Evolutionary conservation across 495 filamentous ascomycete species (phyloP).

Genomic region (Platismatia glauca): DNA sequence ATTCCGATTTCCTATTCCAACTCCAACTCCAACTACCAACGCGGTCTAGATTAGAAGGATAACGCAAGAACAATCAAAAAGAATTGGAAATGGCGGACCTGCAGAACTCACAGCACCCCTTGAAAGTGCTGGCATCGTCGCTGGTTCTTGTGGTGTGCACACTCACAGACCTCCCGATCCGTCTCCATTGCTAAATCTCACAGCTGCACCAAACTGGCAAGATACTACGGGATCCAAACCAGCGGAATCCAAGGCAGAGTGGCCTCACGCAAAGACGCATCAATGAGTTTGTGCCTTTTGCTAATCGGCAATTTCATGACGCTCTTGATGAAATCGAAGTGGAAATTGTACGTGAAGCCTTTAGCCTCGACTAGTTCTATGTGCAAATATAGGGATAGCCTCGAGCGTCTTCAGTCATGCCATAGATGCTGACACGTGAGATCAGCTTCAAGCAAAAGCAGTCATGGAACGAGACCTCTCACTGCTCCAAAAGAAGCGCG

Average conservation of each 20-base stretch:
- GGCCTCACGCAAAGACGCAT: slow-evolving; percentile 29
- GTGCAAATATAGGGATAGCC: not conserved
- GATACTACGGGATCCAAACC: slow-evolving; percentile 31
- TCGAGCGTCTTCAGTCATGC: not conserved
- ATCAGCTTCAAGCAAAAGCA: slow-evolving; percentile 24
- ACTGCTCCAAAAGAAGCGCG: slow-evolving; percentile 19
- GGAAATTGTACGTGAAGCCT: slow-evolving; percentile 40
- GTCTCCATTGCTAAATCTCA: not conserved
- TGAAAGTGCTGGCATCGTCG: slow-evolving; percentile 35
- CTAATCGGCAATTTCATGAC: slow-evolving; percentile 40
- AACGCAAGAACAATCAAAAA: not conserved
- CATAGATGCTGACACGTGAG: slow-evolving; percentile 4
- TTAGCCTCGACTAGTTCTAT: not conserved
- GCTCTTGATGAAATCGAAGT: slow-evolving; percentile 44
- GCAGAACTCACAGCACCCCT: slow-evolving; percentile 34
- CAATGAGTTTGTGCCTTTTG: slow-evolving; percentile 35
- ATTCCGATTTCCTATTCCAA: no score
- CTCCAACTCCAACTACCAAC: no score
- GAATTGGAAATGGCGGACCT: slow-evolving; percentile 27
- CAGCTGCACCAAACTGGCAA: slow-evolving; percentile 44
- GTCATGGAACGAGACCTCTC: slow-evolving; percentile 24
- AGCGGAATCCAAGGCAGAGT: slow-evolving; percentile 16
- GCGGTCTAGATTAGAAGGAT: not conserved
- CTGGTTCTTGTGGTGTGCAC: slow-evolving; percentile 39
- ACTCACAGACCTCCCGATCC: not conserved